A percentile compares a stretch with the other conserved stretches of the same genome.
Evolutionary conservation across 805 yeast genomes (phyloP).

Genomic region (Starmerella floricola): DNA sequence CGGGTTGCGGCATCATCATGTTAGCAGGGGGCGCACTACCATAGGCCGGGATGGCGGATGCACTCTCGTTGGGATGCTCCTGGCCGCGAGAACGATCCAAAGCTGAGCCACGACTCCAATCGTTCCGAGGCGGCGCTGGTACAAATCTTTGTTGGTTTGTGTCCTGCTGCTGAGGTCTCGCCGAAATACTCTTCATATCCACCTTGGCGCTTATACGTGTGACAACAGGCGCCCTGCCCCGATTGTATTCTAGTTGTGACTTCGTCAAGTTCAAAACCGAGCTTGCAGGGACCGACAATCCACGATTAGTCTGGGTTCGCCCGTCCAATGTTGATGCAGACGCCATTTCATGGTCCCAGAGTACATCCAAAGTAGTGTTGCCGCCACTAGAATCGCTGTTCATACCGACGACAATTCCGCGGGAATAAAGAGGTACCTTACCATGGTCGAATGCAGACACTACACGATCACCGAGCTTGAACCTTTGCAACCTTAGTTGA

Average conservation of each 20-base stretch:
- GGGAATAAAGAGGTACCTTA: slow-evolving; percentile 72
- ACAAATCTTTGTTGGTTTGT: neutral
- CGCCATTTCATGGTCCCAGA: slow-evolving; percentile 72
- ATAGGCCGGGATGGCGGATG: too few relatives aligned
- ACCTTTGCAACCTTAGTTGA: slow-evolving; percentile 59
- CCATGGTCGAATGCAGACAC: slow-evolving; percentile 76
- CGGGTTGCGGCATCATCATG: too few relatives aligned
- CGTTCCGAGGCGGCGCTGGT: slow-evolving; percentile 8
- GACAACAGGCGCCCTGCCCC: slow-evolving; percentile 37
- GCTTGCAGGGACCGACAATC: slow-evolving; percentile 69
- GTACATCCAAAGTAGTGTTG: slow-evolving; percentile 53
- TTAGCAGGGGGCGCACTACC: too few relatives aligned
- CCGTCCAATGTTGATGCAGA: slow-evolving; percentile 79
- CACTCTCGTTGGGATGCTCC: neutral
- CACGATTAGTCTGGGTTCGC: slow-evolving; percentile 64
- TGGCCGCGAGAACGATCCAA: too few relatives aligned
- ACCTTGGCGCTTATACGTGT: slow-evolving; percentile 9
- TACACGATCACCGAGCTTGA: slow-evolving; percentile 81
- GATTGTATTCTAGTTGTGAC: slow-evolving; percentile 64
- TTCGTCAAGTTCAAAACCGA: slow-evolving; percentile 65
- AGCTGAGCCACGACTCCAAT: too few relatives aligned
- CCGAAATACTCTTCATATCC: neutral
- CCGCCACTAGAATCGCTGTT: slow-evolving; percentile 25
- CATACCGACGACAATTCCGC: slow-evolving; percentile 80
- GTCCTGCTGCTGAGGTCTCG: neutral